These are phyloP conservation scores for Corymbia citriodora DNA, from an alignment of 441 rosid genomes.

Conservation along the genomic window DNA sequence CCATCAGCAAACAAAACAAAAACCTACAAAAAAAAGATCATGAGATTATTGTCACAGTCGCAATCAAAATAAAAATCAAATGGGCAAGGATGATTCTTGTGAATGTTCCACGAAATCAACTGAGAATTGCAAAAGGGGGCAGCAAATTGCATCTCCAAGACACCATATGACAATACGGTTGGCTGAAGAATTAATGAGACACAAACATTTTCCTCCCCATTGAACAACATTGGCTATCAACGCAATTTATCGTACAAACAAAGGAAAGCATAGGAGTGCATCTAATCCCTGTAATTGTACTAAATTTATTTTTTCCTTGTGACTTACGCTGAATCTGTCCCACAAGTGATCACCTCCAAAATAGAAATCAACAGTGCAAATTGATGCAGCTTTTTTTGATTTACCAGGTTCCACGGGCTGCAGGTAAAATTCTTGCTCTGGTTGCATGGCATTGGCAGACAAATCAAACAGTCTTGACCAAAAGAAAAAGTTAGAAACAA, in stretches of 20 bases:
- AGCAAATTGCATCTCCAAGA: not conserved
- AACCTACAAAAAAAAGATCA: constrained; percentile 48
- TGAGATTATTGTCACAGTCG: not conserved
- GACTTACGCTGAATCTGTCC: constrained; percentile 94
- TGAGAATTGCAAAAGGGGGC: not conserved
- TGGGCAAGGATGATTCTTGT: not conserved
- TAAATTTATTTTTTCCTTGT: not conserved
- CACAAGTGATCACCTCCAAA: constrained; percentile 95
- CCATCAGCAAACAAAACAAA: constrained; percentile 82
- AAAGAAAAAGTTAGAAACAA: constrained; percentile 3
- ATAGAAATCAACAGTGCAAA: constrained; percentile 78
- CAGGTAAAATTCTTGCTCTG: constrained; percentile 92
- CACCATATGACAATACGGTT: not conserved
- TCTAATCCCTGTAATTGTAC: not conserved
- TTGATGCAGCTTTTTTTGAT: constrained; percentile 68
- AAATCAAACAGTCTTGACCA: constrained; percentile 70
- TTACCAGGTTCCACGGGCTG: constrained; percentile 86
- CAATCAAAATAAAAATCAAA: not conserved
- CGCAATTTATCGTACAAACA: not conserved
- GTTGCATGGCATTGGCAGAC: constrained; percentile 64
- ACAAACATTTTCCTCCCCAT: not conserved
- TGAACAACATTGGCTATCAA: not conserved
- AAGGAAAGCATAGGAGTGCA: not conserved
- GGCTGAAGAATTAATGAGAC: not conserved
- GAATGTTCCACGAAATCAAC: not conserved